Evolutionary conservation across 176 grass and related monocot species (phyloP).

Genomic region (Zea luxurians): DNA sequence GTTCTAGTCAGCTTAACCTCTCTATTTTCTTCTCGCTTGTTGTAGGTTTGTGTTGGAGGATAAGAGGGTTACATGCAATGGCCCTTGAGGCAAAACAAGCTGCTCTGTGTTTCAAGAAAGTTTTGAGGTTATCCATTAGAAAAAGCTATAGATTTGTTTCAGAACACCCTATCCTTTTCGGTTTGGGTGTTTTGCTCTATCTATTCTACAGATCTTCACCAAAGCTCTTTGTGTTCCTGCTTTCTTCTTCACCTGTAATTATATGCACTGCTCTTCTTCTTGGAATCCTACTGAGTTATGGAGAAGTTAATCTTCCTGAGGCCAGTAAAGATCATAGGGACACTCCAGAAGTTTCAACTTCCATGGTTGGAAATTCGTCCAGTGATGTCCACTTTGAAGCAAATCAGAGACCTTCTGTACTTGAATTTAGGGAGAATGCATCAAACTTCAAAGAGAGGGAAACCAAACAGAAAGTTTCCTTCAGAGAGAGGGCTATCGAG

Average conservation of each 20-base stretch:
- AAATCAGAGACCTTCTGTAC: slow-evolving; percentile 33
- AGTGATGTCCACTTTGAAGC: slow-evolving; percentile 40
- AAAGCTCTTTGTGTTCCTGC: slow-evolving; percentile 60
- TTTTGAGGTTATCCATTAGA: slow-evolving; percentile 58
- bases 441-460: slow-evolving; percentile 27
- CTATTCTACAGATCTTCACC: slow-evolving; percentile 68
- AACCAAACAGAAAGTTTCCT: slow-evolving; percentile 24
- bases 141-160: slow-evolving; percentile 54
- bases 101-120: slow-evolving; percentile 47
- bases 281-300: slow-evolving; percentile 74
- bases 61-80: slow-evolving; percentile 43
- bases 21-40: slow-evolving; percentile 16
- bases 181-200: slow-evolving; percentile 53
- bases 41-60: slow-evolving; percentile 44
- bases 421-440: slow-evolving; percentile 32
- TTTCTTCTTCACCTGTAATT: slow-evolving; percentile 78
- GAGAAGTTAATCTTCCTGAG: slow-evolving; percentile 54
- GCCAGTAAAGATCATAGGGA: slow-evolving; percentile 41
- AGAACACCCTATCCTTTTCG: slow-evolving; percentile 54
- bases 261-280: slow-evolving; percentile 79
- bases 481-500: slow-evolving; percentile 31
- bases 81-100: slow-evolving; percentile 46
- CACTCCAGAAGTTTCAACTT: slow-evolving; percentile 39
- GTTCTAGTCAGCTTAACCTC: slow-evolving; percentile 10
- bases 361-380: slow-evolving; percentile 38